phyloP scores from a whole-genome alignment of 2,329 filamentous ascomycete species.

The Diaporthe destruens region DNA sequence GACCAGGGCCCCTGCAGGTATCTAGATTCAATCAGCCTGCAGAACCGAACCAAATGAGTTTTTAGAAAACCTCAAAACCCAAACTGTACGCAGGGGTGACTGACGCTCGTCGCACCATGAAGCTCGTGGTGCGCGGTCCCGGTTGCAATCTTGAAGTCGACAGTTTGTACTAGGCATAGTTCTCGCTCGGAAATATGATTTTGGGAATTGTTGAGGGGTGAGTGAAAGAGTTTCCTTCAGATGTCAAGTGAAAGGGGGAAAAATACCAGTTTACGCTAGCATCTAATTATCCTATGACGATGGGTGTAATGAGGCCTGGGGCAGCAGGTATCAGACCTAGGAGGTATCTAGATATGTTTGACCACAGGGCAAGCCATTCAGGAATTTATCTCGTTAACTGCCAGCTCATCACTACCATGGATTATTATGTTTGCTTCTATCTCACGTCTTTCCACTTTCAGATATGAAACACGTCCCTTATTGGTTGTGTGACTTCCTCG shows the following conservation, averaged over 20 bases:
- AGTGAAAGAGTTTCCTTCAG: not conserved
- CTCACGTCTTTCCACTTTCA: not conserved
- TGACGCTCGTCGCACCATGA: not conserved
- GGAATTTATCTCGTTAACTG: not conserved
- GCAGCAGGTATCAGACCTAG: not conserved
- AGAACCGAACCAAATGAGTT: not conserved
- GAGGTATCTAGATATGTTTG: no score
- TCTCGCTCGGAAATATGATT: not conserved
- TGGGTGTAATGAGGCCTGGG: not conserved
- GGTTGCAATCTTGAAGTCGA: not conserved
- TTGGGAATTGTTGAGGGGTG: not conserved
- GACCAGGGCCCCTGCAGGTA: not conserved
- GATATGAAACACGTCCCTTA: not conserved
- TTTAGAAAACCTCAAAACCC: not conserved
- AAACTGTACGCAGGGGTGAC: not conserved
- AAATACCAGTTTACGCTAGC: not conserved
- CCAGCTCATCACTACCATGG: not conserved
- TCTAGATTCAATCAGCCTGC: not conserved
- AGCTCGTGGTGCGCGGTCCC: not conserved
- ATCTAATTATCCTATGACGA: not conserved
- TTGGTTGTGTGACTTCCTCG: not conserved
- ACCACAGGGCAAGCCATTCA: not conserved
- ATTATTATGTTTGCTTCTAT: not conserved
- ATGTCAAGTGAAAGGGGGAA: not conserved
- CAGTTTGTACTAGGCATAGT: not conserved